Conservation (phyloP, 1,284 basidiomycete genomes). For the Austroboletus novae-zelandiae region DNA sequence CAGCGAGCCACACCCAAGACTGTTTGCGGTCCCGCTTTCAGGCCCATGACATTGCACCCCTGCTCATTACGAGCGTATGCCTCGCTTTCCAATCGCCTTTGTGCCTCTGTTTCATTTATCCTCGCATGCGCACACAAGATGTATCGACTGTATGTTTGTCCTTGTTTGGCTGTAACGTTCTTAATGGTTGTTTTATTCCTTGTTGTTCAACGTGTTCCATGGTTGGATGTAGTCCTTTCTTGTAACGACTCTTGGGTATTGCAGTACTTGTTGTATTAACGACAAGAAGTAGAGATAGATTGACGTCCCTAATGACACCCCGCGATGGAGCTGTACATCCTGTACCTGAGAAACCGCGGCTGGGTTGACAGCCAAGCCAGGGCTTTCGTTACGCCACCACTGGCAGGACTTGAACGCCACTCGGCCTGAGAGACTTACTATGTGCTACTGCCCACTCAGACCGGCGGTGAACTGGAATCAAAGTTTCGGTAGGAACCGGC, state of each 20-base stretch:
- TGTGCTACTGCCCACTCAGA: no score
- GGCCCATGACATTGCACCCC: slow-evolving; percentile 1
- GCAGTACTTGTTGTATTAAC: not conserved
- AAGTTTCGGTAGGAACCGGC: not conserved
- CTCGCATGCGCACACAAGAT: slow-evolving; percentile 8
- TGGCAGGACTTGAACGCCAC: no score
- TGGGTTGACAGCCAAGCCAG: no score
- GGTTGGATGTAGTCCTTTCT: not conserved
- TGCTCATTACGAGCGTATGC: not conserved
- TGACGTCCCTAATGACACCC: no score
- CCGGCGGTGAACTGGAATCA: no score
- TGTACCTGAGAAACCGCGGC: no score
- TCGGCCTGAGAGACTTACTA: not conserved
- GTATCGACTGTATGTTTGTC: slow-evolving; percentile 17
- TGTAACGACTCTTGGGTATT: slow-evolving; percentile 1
- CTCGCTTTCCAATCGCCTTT: not conserved
- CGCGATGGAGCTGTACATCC: no score
- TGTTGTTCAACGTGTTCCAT: slow-evolving; percentile 11
- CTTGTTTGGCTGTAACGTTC: slow-evolving; percentile 16
- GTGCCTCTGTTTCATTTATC: slow-evolving; percentile 1
- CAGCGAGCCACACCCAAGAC: not conserved
- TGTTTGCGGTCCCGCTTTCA: not conserved
- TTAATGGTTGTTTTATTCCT: slow-evolving; percentile 2
- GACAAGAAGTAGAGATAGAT: not conserved
- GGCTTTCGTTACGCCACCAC: no score